Evolutionary conservation across 352 stramenopile species (phyloP).

Genomic region (Globisporangium rhizosaccharum): DNA sequence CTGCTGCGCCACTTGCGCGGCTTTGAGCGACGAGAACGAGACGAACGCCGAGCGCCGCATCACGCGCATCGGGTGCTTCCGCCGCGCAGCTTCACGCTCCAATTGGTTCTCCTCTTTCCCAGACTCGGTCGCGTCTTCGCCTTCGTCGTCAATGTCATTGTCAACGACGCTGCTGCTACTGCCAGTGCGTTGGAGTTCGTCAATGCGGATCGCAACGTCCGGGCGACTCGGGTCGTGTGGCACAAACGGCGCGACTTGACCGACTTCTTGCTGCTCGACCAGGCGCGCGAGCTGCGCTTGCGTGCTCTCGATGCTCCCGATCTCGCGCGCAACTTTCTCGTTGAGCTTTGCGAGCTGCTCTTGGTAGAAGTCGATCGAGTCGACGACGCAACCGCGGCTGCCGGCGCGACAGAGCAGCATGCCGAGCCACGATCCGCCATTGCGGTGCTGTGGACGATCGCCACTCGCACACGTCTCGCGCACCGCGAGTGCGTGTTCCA

Average conservation of each 20-base stretch:
- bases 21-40: slow-evolving; percentile 71
- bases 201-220: slow-evolving; percentile 7
- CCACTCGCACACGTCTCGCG: slow-evolving; percentile 27
- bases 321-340: slow-evolving; percentile 47
- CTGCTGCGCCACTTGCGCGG: slow-evolving; percentile 66
- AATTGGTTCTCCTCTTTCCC: slow-evolving; percentile 44
- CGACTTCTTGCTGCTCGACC: slow-evolving; percentile 27
- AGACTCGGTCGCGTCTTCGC: slow-evolving; percentile 11
- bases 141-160: slow-evolving; percentile 9
- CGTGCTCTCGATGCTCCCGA: slow-evolving; percentile 54
- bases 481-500: slow-evolving; percentile 52
- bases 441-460: slow-evolving; percentile 38
- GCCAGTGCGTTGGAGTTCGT: background rate
- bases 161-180: slow-evolving; percentile 20
- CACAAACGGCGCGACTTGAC: slow-evolving; percentile 10
- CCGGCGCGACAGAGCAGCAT: slow-evolving; percentile 36
- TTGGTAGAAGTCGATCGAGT: slow-evolving; percentile 64
- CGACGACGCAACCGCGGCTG: slow-evolving; percentile 28
- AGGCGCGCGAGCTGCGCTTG: slow-evolving; percentile 41
- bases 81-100: slow-evolving; percentile 38
- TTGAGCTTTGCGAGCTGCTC: slow-evolving; percentile 53
- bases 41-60: slow-evolving; percentile 72
- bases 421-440: slow-evolving; percentile 34
- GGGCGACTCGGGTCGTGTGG: background rate
- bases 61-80: slow-evolving; percentile 46